Conservation (phyloP, 2,329 filamentous ascomycete species). For the Neonectria punicea region DNA sequence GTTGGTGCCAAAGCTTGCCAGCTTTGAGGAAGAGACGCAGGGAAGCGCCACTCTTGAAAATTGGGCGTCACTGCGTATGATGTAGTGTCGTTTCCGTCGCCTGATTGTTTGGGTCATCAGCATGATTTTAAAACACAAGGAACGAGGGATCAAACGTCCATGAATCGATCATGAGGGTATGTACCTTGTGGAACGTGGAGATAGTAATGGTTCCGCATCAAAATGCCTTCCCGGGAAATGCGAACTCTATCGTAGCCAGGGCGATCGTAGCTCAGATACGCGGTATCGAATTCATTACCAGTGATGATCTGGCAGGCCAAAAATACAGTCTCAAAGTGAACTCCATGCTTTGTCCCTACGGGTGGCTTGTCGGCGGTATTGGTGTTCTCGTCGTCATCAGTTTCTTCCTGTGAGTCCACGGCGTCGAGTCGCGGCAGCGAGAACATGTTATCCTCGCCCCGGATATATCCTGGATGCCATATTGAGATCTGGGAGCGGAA, state of each 20-base stretch:
- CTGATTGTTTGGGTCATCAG: background rate
- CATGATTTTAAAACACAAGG: background rate
- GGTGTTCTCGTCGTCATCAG: background rate
- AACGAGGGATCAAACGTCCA: background rate
- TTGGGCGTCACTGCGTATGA: conserved; percentile 8
- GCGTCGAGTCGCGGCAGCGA: conserved; percentile 1
- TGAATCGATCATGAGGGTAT: background rate
- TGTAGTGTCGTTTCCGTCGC: background rate
- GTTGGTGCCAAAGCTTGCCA: background rate
- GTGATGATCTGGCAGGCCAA: conserved; percentile 4
- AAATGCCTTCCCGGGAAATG: background rate
- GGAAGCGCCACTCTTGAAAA: conserved; percentile 1
- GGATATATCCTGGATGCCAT: conserved; percentile 4
- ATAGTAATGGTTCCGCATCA: background rate
- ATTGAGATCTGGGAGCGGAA: conserved; percentile 1
- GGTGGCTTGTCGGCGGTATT: background rate
- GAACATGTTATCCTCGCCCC: conserved; percentile 2
- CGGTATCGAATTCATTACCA: background rate
- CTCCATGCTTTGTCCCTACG: background rate
- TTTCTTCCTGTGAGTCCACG: background rate
- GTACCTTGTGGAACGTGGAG: conserved; percentile 3
- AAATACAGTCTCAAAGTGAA: background rate
- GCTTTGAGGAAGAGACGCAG: background rate
- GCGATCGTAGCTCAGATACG: conserved; percentile 6
- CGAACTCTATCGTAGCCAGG: background rate